phyloP scores from a whole-genome alignment of 805 yeast genomes.

The Komagataella populi region DNA sequence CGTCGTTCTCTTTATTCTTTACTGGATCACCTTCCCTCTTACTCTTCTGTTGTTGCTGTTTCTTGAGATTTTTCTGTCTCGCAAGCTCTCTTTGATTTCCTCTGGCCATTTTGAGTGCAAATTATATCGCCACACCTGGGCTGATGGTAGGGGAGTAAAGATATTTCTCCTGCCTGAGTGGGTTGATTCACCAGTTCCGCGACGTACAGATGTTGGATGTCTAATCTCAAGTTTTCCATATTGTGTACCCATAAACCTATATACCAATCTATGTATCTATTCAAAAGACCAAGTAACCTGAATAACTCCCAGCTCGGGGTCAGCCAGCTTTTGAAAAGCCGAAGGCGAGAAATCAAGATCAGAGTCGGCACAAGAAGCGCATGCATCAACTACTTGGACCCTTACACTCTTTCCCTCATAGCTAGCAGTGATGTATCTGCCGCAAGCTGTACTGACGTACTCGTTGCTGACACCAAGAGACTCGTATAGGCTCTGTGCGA shows the following conservation, averaged over 20 bases:
- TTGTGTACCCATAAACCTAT: background rate
- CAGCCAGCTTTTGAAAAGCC: constrained; percentile 35
- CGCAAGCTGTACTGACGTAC: constrained; percentile 28
- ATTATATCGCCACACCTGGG: background rate
- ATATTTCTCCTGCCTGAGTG: background rate
- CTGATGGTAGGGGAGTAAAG: background rate
- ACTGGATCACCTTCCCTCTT: constrained; percentile 76
- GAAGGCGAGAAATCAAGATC: constrained; percentile 42
- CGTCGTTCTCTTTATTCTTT: constrained; percentile 79
- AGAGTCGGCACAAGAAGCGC: constrained; percentile 30
- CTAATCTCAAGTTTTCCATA: background rate
- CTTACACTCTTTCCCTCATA: constrained; percentile 34
- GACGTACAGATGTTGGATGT: background rate
- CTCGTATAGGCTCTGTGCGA: constrained; percentile 27
- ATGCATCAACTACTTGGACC: constrained; percentile 41
- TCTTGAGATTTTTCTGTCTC: constrained; percentile 76
- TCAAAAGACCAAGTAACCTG: constrained; percentile 32
- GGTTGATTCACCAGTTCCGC: background rate
- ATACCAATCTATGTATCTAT: background rate
- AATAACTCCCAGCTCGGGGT: constrained; percentile 29
- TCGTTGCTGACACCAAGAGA: constrained; percentile 9
- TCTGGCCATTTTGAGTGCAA: constrained; percentile 57
- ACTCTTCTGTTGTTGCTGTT: constrained; percentile 52
- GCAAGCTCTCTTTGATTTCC: constrained; percentile 96
- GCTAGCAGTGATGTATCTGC: constrained; percentile 30